These are phyloP conservation scores for Aureobasidium sp. DNA, from an alignment of 2,329 filamentous ascomycete species.

Conservation along the genomic window DNA sequence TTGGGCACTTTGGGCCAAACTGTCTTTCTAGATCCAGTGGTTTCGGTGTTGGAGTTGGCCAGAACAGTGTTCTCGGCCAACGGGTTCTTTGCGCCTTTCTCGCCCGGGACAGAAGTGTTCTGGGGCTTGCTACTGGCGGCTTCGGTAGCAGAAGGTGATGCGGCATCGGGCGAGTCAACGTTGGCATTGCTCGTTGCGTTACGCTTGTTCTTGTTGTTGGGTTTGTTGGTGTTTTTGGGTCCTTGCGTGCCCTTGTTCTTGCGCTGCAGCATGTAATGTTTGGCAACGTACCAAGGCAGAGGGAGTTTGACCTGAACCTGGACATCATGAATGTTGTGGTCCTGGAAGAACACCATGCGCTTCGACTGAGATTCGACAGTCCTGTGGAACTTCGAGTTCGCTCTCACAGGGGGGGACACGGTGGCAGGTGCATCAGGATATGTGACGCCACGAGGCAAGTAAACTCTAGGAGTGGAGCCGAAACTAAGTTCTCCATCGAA, in stretches of 20 bases:
- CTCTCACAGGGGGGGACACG: neutral
- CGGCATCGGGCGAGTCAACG: neutral
- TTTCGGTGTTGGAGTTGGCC: neutral
- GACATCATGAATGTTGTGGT: neutral
- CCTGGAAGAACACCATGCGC: neutral
- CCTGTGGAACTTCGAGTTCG: slow-evolving; percentile 1
- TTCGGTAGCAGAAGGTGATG: neutral
- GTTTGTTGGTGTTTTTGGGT: neutral
- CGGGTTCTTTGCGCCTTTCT: neutral
- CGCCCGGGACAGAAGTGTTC: neutral
- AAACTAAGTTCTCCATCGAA: slow-evolving; percentile 39
- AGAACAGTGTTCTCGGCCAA: neutral
- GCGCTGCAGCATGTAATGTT: neutral
- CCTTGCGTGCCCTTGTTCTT: neutral
- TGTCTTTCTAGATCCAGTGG: neutral
- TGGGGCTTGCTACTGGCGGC: neutral
- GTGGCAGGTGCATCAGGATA: slow-evolving; percentile 15
- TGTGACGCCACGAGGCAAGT: slow-evolving; percentile 20
- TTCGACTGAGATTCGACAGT: slow-evolving; percentile 1
- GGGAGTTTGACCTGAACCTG: slow-evolving; percentile 2
- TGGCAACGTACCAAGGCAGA: neutral
- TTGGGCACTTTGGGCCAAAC: neutral
- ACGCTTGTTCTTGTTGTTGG: slow-evolving; percentile 10
- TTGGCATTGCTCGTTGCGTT: neutral
- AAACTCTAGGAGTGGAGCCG: slow-evolving; percentile 33